Evolutionary conservation across 2,329 filamentous ascomycete genomes (phyloP), one percentile per base, ranked within the genome.

Genomic region (Aspergillus proliferans): DNA sequence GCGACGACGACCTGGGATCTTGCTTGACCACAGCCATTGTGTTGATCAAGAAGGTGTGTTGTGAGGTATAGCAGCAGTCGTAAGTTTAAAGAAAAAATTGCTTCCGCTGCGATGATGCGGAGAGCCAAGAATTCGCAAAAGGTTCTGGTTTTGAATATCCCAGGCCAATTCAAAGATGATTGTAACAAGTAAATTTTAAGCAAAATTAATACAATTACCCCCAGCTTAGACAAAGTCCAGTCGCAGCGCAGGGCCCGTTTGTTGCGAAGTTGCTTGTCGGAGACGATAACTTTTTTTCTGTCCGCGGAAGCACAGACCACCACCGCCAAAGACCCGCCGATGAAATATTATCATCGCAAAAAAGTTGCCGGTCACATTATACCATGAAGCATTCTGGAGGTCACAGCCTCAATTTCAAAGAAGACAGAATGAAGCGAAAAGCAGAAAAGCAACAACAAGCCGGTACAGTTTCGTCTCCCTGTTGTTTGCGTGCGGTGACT

Each of bases 241-340:
- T 36, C 34, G 6, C 33, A 36, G n/a, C 33, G 14, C 33, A 36
- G 15, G 14, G 34, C 34, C 34, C 15, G 34, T 36, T 15, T 36
- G 45, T 53, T 52, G 39, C 22, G 40, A 48, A 43, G 9, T 30
- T 30, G 26, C 26, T 30, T 30, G 26, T 30, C 26, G 26, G 26
- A 30, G n/a, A 36, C 47, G 50, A 58, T 52, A 60, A 64, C 58
- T 62, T 68, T 69, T 64, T 69, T 68, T 67, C 57, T 61, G 55
- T 69, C 66, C 61, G 61, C 65, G 58, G 61, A 19, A 57, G 68
- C 68, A 71, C 68, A 62, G 68, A 66, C 68, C 68, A 70, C 53
- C 52, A 43, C 41, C 46, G 49, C 43, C 39, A 18, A 36, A 30
- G 14, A 21, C 41, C 41, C 45, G 45, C 38, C 38, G 38, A 40